A percentile compares a stretch with the other conserved stretches of the same genome.
These are phyloP conservation scores for Chondrus crispus DNA, from an alignment of 23 red algal genomes.

Conservation along the genomic window DNA sequence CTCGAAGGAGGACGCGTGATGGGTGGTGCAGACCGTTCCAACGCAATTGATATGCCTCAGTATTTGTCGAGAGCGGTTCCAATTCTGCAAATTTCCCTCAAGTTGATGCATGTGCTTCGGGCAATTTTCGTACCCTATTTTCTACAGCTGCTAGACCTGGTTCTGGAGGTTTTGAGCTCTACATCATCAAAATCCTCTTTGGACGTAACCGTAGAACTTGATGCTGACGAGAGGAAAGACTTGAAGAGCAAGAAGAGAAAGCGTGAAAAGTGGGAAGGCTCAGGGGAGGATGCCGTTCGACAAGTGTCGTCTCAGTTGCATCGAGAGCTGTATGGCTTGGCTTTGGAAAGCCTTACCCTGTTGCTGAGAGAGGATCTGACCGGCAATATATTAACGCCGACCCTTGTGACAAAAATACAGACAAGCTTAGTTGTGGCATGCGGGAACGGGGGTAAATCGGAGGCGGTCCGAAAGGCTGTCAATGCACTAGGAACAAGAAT, in stretches of 20 bases:
- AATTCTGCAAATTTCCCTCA: neutral
- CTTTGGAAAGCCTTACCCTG: constrained; percentile 1
- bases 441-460: constrained; percentile 30
- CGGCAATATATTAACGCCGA: neutral
- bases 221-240: too few relatives aligned
- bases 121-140: constrained; percentile 41
- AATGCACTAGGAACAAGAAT: constrained; percentile 10
- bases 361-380: constrained; percentile 19
- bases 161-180: neutral
- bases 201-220: too few relatives aligned
- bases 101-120: neutral
- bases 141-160: constrained; percentile 6
- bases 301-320: neutral
- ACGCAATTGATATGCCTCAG: too few relatives aligned
- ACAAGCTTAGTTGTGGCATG: constrained; percentile 3
- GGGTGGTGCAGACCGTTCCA: too few relatives aligned
- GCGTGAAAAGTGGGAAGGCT: neutral
- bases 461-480: constrained; percentile 3
- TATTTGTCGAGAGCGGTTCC: constrained; percentile 36
- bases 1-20: constrained; percentile 10
- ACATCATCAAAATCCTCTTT: too few relatives aligned
- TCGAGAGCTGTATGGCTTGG: neutral
- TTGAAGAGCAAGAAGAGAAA: constrained; percentile 16
- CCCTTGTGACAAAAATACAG: constrained; percentile 27
- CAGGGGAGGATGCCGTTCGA: neutral